A percentile compares a stretch with the other conserved stretches of the same genome.
Conservation (phyloP, 495 filamentous ascomycete species). For the Aspergillus heteromorphus region DNA sequence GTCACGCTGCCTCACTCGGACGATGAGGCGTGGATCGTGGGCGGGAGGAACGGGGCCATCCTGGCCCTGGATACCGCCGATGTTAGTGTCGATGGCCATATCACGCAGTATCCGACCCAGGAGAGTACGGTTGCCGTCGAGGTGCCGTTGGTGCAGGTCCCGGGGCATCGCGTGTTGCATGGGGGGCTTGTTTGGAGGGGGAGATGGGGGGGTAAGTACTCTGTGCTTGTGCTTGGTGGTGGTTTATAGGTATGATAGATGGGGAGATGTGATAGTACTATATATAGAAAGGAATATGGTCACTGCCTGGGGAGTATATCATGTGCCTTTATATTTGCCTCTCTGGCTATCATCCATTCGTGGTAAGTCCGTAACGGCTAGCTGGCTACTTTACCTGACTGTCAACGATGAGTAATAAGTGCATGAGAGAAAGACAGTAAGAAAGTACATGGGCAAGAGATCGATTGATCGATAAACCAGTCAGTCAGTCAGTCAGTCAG, state of each 20-base stretch:
- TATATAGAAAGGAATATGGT: no score
- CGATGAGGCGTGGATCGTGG: slow-evolving; percentile 31
- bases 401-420: no score
- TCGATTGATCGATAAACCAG: no score
- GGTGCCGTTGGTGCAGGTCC: slow-evolving; percentile 39
- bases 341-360: no score
- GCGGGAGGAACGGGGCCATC: slow-evolving; percentile 43
- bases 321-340: no score
- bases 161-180: slow-evolving; percentile 40
- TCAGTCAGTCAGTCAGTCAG: no score
- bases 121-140: slow-evolving; percentile 35
- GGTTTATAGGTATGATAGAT: neutral
- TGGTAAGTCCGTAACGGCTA: no score
- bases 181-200: slow-evolving; percentile 28
- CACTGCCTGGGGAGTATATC: no score
- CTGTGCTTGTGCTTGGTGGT: neutral
- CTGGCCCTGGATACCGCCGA: slow-evolving; percentile 44
- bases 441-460: no score
- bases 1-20: slow-evolving; percentile 45
- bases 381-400: no score
- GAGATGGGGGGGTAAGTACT: slow-evolving; percentile 11
- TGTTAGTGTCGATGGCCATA: slow-evolving; percentile 44
- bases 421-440: no score
- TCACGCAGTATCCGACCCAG: slow-evolving; percentile 41
- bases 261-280: neutral